Evolutionary conservation across 108 stramenopile genomes (phyloP).

Genomic region (Cyclostephanos tholiformis): DNA sequence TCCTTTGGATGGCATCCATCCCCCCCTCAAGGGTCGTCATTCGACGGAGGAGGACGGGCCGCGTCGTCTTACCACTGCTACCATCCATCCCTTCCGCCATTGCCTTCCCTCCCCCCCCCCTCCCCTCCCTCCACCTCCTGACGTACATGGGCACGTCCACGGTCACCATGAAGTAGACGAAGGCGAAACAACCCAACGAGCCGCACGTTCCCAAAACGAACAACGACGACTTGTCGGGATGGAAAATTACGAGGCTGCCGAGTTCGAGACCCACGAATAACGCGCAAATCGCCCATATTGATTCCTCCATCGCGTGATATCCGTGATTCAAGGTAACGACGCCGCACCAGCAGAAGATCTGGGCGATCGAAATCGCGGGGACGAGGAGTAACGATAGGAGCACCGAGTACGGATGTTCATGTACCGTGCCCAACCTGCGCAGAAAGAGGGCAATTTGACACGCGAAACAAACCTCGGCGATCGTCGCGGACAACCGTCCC

Average conservation of each 20-base stretch:
- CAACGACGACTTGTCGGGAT: conserved; percentile 14
- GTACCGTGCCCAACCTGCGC: conserved; percentile 15
- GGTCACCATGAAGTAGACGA: conserved; percentile 37
- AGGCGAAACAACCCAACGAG: conserved; percentile 8
- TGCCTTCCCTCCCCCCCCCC: background rate
- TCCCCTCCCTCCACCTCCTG: conserved; percentile 35
- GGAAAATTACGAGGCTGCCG: conserved; percentile 13
- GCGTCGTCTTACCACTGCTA: too few species aligned
- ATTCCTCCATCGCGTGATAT: conserved; percentile 52
- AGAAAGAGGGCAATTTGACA: background rate
- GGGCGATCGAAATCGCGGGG: conserved; percentile 30
- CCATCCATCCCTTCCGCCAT: background rate
- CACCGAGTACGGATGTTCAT: conserved; percentile 28
- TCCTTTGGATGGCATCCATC: conserved; percentile 25
- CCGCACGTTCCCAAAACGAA: conserved; percentile 18
- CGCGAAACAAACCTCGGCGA: conserved; percentile 39
- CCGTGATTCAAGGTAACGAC: conserved; percentile 41
- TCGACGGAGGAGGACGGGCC: background rate
- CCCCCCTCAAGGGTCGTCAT: conserved; percentile 33
- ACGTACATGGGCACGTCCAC: conserved; percentile 57
- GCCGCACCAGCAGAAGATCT: conserved; percentile 50
- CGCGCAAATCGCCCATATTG: conserved; percentile 38
- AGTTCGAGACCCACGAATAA: conserved; percentile 19
- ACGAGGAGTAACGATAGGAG: conserved; percentile 17
- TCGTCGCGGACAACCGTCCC: conserved; percentile 34